These are phyloP conservation scores for Penicillium lividum DNA, from an alignment of 495 filamentous ascomycete genomes.

Conservation along the genomic window DNA sequence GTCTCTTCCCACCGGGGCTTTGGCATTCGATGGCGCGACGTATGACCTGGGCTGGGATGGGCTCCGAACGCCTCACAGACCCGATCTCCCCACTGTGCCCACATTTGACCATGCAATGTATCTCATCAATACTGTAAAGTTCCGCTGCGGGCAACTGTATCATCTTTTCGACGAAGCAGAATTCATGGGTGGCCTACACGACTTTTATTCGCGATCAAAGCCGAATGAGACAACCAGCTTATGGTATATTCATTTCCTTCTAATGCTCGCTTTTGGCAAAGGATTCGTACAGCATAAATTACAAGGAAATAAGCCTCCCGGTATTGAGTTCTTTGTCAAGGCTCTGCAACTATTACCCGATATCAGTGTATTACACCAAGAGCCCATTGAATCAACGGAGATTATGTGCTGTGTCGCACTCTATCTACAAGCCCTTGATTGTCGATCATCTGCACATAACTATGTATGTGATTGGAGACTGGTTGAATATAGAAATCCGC, in stretches of 20 bases:
- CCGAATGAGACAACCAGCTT: constrained; percentile 25
- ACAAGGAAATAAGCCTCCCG: constrained; percentile 34
- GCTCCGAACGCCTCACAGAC: constrained; percentile 21
- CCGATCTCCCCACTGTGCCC: constrained; percentile 34
- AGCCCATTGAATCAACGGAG: constrained; percentile 39
- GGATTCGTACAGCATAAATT: constrained; percentile 40
- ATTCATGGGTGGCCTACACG: constrained; percentile 40
- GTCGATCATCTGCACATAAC: constrained; percentile 37
- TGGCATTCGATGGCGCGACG: constrained; percentile 40
- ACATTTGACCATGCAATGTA: constrained; percentile 44
- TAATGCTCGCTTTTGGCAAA: constrained; percentile 47
- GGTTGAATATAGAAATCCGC: not conserved
- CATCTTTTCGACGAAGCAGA: constrained; percentile 46
- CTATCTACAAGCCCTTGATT: constrained; percentile 44
- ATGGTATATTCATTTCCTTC: constrained; percentile 49
- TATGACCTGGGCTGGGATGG: constrained; percentile 49
- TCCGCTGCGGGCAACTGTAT: constrained; percentile 45
- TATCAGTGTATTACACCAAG: constrained; percentile 31
- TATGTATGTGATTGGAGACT: constrained; percentile 26
- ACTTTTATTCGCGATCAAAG: constrained; percentile 35
- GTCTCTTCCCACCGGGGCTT: constrained; percentile 33
- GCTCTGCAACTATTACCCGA: constrained; percentile 44
- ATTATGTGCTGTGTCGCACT: constrained; percentile 46
- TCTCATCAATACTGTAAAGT: constrained; percentile 46
- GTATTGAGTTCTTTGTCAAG: constrained; percentile 40